Conservation (phyloP, 2,329 filamentous ascomycete genomes). For the Gliomastix tumulicola region DNA sequence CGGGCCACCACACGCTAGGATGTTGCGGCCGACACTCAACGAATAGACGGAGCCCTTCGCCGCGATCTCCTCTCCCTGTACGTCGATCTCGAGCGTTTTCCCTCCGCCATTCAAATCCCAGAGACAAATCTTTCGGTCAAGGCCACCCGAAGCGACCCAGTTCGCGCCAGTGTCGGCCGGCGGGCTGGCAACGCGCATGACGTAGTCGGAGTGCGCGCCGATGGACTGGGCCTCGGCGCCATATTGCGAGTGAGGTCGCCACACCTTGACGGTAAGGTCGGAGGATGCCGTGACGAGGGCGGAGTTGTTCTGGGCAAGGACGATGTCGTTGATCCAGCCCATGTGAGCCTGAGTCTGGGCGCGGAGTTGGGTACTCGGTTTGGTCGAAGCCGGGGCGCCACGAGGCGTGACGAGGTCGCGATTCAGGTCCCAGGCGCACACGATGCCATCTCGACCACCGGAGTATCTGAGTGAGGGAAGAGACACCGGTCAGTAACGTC, state of each 20-base stretch:
- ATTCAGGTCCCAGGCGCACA: slow-evolving; percentile 92
- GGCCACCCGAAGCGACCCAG: slow-evolving; percentile 90
- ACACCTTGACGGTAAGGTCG: slow-evolving; percentile 89
- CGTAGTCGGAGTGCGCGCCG: slow-evolving; percentile 91
- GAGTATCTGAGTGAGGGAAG: slow-evolving; percentile 62
- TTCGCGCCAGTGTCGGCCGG: slow-evolving; percentile 50
- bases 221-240: slow-evolving; percentile 58
- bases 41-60: slow-evolving; percentile 97
- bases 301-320: slow-evolving; percentile 68
- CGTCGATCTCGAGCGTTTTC: slow-evolving; percentile 80
- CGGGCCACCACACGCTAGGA: slow-evolving; percentile 87
- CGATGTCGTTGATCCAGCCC: slow-evolving; percentile 94
- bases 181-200: slow-evolving; percentile 86
- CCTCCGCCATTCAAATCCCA: slow-evolving; percentile 91
- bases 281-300: slow-evolving; percentile 85
- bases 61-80: slow-evolving; percentile 71
- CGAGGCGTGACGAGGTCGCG: slow-evolving; percentile 44
- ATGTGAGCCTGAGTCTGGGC: slow-evolving; percentile 70
- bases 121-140: slow-evolving; percentile 85
- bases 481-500: slow-evolving; percentile 15
- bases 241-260: slow-evolving; percentile 65
- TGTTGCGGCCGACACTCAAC: slow-evolving; percentile 68
- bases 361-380: slow-evolving; percentile 49
- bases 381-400: slow-evolving; percentile 17
- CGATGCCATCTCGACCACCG: slow-evolving; percentile 86